Evolutionary conservation across 129 eudicot genomes (phyloP).

Genomic region (Ambrosia artemisiifolia): DNA sequence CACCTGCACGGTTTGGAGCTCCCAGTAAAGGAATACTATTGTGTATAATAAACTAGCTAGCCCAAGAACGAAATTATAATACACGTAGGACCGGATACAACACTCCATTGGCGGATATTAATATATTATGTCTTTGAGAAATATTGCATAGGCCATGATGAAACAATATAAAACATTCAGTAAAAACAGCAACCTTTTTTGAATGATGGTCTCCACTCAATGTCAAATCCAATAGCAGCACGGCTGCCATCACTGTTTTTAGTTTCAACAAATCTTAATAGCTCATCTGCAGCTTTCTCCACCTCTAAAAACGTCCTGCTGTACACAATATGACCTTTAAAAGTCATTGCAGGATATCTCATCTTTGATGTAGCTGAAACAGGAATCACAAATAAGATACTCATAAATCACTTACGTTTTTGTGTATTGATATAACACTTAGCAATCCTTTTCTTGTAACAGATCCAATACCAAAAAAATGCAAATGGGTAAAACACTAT

Average conservation of each 20-base stretch:
- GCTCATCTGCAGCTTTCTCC: conserved; percentile 66
- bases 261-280: conserved; percentile 51
- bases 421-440: background rate
- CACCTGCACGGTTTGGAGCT: conserved; percentile 49
- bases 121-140: conserved; percentile 14
- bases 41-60: background rate
- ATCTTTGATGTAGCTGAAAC: conserved; percentile 35
- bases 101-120: background rate
- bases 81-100: background rate
- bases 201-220: conserved; percentile 84
- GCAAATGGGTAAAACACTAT: conserved; percentile 3
- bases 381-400: conserved; percentile 7
- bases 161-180: background rate
- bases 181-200: conserved; percentile 43
- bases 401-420: background rate
- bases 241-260: conserved; percentile 42
- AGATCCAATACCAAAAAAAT: background rate
- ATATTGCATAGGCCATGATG: background rate
- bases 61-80: background rate
- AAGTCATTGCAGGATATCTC: conserved; percentile 49
- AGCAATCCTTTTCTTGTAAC: background rate
- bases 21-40: background rate
- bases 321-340: conserved; percentile 64
- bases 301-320: conserved; percentile 68
- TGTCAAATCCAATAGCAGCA: conserved; percentile 65